Base-by-base conservation (phyloP, 768 basidiomycete genomes). In the Lepiota subincarnata region DNA sequence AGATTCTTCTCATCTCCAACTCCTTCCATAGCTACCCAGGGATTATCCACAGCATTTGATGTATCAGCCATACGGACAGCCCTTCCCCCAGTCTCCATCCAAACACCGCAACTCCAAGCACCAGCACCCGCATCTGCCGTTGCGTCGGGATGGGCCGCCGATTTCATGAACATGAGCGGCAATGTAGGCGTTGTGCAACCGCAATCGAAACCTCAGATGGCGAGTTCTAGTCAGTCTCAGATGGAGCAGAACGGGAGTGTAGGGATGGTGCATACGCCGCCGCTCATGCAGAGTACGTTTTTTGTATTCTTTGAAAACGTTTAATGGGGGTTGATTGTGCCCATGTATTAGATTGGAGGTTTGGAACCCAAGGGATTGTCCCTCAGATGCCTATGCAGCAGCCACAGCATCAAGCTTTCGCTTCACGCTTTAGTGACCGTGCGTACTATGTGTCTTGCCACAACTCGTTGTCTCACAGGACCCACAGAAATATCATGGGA, bases 1-100 rank as follows among this genome's bases (percentile, higher is more conserved):
- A 79, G 72, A 38, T 92, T 92, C 73, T 89, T 91, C 65, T 72
- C 76, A 55, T 53, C 67, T 52, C 52, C 66, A 41, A 59, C 66
- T 18, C 62, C 72, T 18, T 18, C 24, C 18, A 12, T 44, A 20
- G 26, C 31, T 12, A 31, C 26, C 22, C 41, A 28, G 22, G 50
- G 18, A 24, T 5, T 49, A 19, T 31, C 5, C 73, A 74, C 60
- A 20, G 58, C 79, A 2, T 89, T 85, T 62, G 84, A 90, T 59
- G 62, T 90, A 4, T 74, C 80, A 46, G 72, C 74, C n/a, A 68
- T 88, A 53, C 76, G 72, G 50, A 65, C 69, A 26, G 67, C 81
- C 6, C 64, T 87, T 14, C 80, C 83, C 4, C 45, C 61, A 34
- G 37, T 63, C 6, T 60, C 64, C 43, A 45, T 55, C 7, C 61